These are phyloP conservation scores for Fusarium sp. DNA, from an alignment of 2,329 filamentous ascomycete genomes.

Conservation along the genomic window DNA sequence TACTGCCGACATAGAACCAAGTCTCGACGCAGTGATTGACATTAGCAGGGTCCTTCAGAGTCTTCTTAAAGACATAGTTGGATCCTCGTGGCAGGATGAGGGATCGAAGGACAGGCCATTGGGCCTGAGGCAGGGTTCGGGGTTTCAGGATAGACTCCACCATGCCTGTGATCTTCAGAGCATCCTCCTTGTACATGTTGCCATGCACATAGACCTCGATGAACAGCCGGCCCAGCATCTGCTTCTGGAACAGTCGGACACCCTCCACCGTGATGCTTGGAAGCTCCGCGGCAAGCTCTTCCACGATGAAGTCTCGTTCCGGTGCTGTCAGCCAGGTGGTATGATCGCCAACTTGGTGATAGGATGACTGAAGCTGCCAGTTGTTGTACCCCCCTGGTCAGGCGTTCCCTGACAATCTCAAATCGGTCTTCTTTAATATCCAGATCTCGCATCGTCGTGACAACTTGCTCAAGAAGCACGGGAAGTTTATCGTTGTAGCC, in stretches of 20 bases:
- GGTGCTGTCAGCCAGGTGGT: constrained; percentile 81
- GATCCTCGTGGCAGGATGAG: no score
- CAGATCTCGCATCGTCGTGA: constrained; percentile 85
- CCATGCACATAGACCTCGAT: constrained; percentile 91
- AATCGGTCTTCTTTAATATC: constrained; percentile 90
- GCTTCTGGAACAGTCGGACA: constrained; percentile 41
- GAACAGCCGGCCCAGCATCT: constrained; percentile 84
- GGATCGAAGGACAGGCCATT: constrained; percentile 58
- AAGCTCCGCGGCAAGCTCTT: constrained; percentile 72
- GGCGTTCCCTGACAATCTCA: constrained; percentile 87
- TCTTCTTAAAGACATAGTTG: no score
- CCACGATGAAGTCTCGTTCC: constrained; percentile 79
- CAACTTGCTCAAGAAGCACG: constrained; percentile 89
- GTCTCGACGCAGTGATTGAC: no score
- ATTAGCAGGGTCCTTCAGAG: no score
- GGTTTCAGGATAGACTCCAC: constrained; percentile 83
- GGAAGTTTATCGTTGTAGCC: constrained; percentile 98
- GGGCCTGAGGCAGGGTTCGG: constrained; percentile 76
- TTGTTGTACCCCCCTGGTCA: constrained; percentile 84
- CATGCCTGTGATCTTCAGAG: constrained; percentile 84
- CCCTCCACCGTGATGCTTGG: no score
- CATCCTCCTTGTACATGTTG: constrained; percentile 95
- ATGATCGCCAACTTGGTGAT: constrained; percentile 87
- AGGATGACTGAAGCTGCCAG: constrained; percentile 88
- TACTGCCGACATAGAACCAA: no score